A percentile compares a stretch with the other conserved stretches of the same genome.
Conservation (phyloP, 805 yeast species). For the Wickerhamiella azyma region DNA sequence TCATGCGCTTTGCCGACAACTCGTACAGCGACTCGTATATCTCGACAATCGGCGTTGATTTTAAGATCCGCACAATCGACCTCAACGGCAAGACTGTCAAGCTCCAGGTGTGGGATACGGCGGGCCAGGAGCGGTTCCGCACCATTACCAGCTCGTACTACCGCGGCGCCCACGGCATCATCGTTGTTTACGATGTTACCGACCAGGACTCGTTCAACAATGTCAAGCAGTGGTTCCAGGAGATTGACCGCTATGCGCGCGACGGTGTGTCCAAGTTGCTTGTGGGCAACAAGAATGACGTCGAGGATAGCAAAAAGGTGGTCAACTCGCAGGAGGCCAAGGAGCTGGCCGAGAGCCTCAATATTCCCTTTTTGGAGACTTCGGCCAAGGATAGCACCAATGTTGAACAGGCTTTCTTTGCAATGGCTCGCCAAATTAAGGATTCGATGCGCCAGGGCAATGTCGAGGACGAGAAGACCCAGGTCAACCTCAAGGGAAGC, state of each 20-base stretch:
- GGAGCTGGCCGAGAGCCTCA: conserved; percentile 22
- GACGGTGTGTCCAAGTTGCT: conserved; percentile 91
- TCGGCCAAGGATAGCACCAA: conserved; percentile 90
- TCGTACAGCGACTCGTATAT: conserved; percentile 94
- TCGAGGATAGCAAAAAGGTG: conserved; percentile 71
- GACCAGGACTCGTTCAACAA: conserved; percentile 80
- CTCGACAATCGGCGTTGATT: conserved; percentile 96
- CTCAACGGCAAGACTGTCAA: conserved; percentile 94
- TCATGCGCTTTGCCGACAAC: conserved; percentile 92
- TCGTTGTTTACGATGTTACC: conserved; percentile 94
- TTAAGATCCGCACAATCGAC: conserved; percentile 52
- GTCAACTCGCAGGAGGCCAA: conserved; percentile 30
- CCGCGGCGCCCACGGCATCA: conserved; percentile 98
- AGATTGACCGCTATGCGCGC: conserved; percentile 95
- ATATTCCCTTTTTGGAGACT: conserved; percentile 91
- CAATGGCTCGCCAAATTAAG: conserved; percentile 97
- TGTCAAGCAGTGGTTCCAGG: conserved; percentile 97
- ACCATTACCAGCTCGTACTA: conserved; percentile 95
- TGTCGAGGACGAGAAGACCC: conserved; percentile 29
- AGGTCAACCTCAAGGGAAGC: conserved; percentile 30
- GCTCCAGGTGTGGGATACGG: conserved; percentile 98
- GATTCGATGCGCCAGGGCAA: conserved; percentile 63
- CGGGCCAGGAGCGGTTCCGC: conserved; percentile 97
- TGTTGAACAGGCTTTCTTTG: conserved; percentile 95
- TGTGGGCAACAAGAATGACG: conserved; percentile 94